Conservation (phyloP, 768 basidiomycete genomes). For the Russula sp. region DNA sequence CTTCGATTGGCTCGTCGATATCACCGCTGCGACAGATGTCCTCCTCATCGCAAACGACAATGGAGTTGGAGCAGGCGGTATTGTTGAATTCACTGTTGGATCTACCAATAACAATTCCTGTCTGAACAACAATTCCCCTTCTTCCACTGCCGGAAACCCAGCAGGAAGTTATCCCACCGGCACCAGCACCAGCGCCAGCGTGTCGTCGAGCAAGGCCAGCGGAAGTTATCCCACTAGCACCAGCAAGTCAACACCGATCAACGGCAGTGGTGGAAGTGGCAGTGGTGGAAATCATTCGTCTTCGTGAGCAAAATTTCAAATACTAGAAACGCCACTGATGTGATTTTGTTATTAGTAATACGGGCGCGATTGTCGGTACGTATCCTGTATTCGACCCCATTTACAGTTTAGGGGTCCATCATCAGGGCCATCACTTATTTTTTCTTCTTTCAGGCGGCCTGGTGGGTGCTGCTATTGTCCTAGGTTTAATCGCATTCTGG, state of each 20-base stretch:
- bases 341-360: constrained; percentile 7
- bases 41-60: constrained; percentile 64
- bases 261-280: constrained; percentile 31
- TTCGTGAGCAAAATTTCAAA: constrained; percentile 15
- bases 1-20: constrained; percentile 62
- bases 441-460: constrained; percentile 56
- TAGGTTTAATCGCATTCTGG: constrained; percentile 46
- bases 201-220: no score
- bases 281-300: no score
- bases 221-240: constrained; percentile 62
- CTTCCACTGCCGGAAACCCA: constrained; percentile 71
- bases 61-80: constrained; percentile 69
- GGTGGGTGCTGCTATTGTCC: constrained; percentile 51
- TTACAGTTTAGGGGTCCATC: no score
- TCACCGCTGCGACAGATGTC: constrained; percentile 64
- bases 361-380: constrained; percentile 24
- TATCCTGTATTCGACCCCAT: background rate
- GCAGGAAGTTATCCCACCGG: no score
- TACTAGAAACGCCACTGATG: background rate
- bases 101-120: constrained; percentile 56
- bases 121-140: constrained; percentile 58
- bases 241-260: constrained; percentile 37
- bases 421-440: background rate
- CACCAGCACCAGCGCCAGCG: no score
- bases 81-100: constrained; percentile 53